Evolutionary conservation across 495 filamentous ascomycete genomes (phyloP).

Genomic region (Annulohypoxylon nitens): DNA sequence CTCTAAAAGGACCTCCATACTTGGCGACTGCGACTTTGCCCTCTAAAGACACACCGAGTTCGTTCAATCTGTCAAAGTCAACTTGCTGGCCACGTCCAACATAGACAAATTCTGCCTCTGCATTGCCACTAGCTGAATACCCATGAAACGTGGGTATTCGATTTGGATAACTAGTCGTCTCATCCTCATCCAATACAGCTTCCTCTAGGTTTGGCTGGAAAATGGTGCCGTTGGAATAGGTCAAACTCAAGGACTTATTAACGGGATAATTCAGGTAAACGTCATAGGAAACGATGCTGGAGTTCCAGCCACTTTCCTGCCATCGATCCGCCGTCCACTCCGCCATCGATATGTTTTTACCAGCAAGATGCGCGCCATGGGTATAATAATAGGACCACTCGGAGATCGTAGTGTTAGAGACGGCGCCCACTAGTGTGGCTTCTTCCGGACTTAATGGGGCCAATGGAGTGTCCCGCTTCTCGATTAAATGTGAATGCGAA

Average conservation of each 20-base stretch:
- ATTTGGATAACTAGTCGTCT: constrained; percentile 74
- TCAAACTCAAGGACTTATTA: constrained; percentile 76
- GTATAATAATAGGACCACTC: constrained; percentile 57
- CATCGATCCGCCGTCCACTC: constrained; percentile 85
- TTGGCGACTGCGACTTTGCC: constrained; percentile 86
- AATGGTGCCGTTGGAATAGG: constrained; percentile 64
- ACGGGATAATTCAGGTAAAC: constrained; percentile 87
- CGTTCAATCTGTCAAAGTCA: constrained; percentile 82
- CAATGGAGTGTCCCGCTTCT: constrained; percentile 44
- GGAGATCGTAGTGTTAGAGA: constrained; percentile 49
- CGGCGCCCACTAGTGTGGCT: constrained; percentile 41
- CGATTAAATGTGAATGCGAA: constrained; percentile 19
- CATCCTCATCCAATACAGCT: constrained; percentile 80
- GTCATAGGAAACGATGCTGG: constrained; percentile 80
- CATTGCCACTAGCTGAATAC: constrained; percentile 85
- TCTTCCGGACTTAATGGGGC: constrained; percentile 45
- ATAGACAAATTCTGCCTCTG: constrained; percentile 76
- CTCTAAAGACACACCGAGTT: constrained; percentile 74
- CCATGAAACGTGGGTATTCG: constrained; percentile 90
- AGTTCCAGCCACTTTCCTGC: constrained; percentile 78
- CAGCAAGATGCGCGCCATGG: constrained; percentile 55
- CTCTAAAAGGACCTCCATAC: constrained; percentile 84
- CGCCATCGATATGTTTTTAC: constrained; percentile 61
- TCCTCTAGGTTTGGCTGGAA: constrained; percentile 82
- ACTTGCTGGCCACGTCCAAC: constrained; percentile 81